Percentiles rank a stretch among this genome's conserved stretches.
Conservation (phyloP, 2,329 filamentous ascomycete genomes). For the Beauveria scarabaeidicola region DNA sequence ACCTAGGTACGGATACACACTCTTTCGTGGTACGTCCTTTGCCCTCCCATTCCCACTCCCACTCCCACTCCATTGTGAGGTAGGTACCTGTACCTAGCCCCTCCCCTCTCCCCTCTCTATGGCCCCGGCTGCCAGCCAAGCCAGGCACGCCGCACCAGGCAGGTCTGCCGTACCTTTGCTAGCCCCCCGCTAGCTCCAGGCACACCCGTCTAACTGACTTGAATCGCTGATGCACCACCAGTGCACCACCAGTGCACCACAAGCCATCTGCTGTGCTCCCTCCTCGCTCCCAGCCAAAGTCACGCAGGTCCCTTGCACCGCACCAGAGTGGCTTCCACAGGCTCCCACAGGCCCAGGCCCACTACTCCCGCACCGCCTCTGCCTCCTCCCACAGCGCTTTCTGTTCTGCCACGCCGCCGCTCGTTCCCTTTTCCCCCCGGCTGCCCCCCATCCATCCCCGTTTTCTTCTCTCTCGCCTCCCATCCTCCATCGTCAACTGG, state of each 20-base stretch:
- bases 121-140: too few species aligned
- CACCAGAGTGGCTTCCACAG: neutral
- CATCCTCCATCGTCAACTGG: constrained; percentile 24
- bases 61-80: too few species aligned
- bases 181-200: neutral
- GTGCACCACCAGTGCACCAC: neutral
- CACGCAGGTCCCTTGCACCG: neutral
- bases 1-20: too few species aligned
- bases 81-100: too few species aligned
- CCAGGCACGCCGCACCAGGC: too few species aligned
- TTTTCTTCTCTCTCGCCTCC: constrained; percentile 26
- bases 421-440: constrained; percentile 28
- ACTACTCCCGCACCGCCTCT: neutral
- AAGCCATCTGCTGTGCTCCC: neutral
- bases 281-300: neutral
- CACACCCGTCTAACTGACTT: neutral
- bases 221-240: neutral
- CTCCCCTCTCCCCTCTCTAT: too few species aligned
- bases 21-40: too few species aligned
- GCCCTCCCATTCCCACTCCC: too few species aligned
- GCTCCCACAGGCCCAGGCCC: neutral
- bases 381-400: neutral
- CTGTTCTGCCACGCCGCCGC: neutral
- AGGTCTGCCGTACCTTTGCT: too few species aligned
- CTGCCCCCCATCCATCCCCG: constrained; percentile 24